Base-by-base conservation (phyloP, 164 flowering plant species). In the Liquidambar formosana region DNA sequence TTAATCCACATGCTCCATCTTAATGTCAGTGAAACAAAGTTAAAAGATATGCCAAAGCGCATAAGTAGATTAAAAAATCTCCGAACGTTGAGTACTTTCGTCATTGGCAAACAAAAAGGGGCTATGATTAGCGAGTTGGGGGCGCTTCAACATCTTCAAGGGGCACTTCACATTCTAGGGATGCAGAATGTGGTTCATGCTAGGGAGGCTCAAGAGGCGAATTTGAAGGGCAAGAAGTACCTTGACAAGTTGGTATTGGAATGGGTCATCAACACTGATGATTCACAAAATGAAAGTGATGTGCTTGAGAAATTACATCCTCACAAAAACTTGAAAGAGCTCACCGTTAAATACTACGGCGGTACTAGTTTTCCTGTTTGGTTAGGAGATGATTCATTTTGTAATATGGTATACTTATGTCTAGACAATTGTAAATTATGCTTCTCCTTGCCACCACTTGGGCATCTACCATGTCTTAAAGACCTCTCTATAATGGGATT, bases 241-340 rank as follows among this genome's bases (percentile, higher is more conserved):
- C 68, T 78, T n/a, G 54, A 53, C 21, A 49, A 18, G 48, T 54
- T 75, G 23, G 33, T 4, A 3, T 52, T 74, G 22, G 19, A 41
- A 19, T 74, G 76, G 78, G 51, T 45, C 16, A 53, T 0, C 5
- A 15, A 27, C 0, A 18, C 1, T 10, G 22, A 45, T 52, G 53
- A 26, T 3, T 46, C 51, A 18, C 26, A 14, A 59, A 28, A 16
- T 18, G 67, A 63, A 33, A 48, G 1, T n/a, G 61, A 66, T 48
- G 76, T 74, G 10, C 67, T 80, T 12, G 73, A 74, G 14, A 45
- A 10, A 56, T 54, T 77, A 13, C 52, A 69, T n/a, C 83, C 80
- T 44, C n/a, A n/a, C n/a, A n/a, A n/a, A n/a, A n/a, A n/a, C n/a
- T n/a, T n/a, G n/a, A n/a, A n/a, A n/a, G n/a, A 18, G 10, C 73